phyloP scores from a whole-genome alignment of 768 basidiomycete genomes.

The Suillus subalutaceus region DNA sequence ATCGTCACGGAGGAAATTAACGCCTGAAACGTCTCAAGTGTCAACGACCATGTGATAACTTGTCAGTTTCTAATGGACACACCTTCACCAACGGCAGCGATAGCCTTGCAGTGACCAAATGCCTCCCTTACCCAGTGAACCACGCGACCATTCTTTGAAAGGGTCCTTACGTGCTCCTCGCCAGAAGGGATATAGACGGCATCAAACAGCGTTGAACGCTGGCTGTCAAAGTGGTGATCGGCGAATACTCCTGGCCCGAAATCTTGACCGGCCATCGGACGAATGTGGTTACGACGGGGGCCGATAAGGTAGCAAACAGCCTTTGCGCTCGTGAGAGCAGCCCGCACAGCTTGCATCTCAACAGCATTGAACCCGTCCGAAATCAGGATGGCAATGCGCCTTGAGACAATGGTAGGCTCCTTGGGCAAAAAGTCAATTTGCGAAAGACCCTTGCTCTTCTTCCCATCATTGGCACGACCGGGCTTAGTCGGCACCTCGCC shows the following conservation, averaged over 20 bases:
- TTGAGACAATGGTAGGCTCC: slow-evolving; percentile 59
- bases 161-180: slow-evolving; percentile 53
- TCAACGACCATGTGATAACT: slow-evolving; percentile 7
- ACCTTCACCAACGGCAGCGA: slow-evolving; percentile 78
- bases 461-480: slow-evolving; percentile 57
- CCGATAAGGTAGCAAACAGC: slow-evolving; percentile 71
- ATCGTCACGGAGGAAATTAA: slow-evolving; percentile 49
- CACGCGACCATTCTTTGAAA: slow-evolving; percentile 65
- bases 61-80: slow-evolving; percentile 14
- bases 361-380: slow-evolving; percentile 71
- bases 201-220: slow-evolving; percentile 84
- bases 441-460: slow-evolving; percentile 56
- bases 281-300: slow-evolving; percentile 58
- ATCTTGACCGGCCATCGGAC: slow-evolving; percentile 33
- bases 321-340: slow-evolving; percentile 50
- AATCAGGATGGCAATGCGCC: slow-evolving; percentile 77
- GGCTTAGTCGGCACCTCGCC: slow-evolving; percentile 57
- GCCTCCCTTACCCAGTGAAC: slow-evolving; percentile 87
- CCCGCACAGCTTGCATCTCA: slow-evolving; percentile 62
- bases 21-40: slow-evolving; percentile 38
- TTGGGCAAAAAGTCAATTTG: slow-evolving; percentile 59
- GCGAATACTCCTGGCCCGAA: slow-evolving; percentile 42
- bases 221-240: slow-evolving; percentile 77
- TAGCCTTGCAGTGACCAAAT: slow-evolving; percentile 84
- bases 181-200: slow-evolving; percentile 81